Evolutionary conservation across 345 rosid species (phyloP).

Genomic region (Eucalyptus globulus): DNA sequence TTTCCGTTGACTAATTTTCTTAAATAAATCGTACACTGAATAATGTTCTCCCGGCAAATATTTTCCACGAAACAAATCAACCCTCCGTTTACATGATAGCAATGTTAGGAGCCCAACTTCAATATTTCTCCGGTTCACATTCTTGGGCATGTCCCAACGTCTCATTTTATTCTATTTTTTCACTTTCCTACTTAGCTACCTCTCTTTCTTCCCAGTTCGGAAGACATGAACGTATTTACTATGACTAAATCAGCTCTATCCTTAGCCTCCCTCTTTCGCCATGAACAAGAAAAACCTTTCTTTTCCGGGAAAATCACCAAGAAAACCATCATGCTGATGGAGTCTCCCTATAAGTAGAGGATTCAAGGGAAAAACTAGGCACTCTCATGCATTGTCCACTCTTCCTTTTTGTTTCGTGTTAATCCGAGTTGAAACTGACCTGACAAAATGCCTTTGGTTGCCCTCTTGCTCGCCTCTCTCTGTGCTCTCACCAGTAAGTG

Average conservation of each 20-base stretch:
- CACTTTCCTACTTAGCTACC: background rate
- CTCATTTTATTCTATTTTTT: background rate
- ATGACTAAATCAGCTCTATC: background rate
- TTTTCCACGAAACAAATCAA: background rate
- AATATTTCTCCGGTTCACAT: background rate
- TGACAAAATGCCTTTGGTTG: background rate
- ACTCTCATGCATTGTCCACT: background rate
- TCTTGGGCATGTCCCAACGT: background rate
- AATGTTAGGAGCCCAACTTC: background rate
- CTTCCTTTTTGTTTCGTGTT: background rate
- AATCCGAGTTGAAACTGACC: background rate
- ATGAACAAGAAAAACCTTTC: background rate
- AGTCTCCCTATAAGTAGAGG: background rate
- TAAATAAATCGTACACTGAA: too few relatives aligned
- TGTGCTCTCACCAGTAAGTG: conserved; percentile 6
- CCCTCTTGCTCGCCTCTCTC: background rate
- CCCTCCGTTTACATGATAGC: background rate
- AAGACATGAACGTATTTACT: background rate
- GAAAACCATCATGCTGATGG: background rate
- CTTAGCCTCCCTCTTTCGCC: background rate
- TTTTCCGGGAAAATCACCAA: background rate
- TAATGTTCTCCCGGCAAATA: too few relatives aligned
- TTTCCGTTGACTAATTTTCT: too few relatives aligned
- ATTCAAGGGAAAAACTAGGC: background rate
- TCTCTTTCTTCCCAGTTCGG: background rate